Evolutionary conservation across 2,329 filamentous ascomycete genomes (phyloP), one percentile per base, ranked within the genome.

Genomic region (Geoglossum cookeanum): DNA sequence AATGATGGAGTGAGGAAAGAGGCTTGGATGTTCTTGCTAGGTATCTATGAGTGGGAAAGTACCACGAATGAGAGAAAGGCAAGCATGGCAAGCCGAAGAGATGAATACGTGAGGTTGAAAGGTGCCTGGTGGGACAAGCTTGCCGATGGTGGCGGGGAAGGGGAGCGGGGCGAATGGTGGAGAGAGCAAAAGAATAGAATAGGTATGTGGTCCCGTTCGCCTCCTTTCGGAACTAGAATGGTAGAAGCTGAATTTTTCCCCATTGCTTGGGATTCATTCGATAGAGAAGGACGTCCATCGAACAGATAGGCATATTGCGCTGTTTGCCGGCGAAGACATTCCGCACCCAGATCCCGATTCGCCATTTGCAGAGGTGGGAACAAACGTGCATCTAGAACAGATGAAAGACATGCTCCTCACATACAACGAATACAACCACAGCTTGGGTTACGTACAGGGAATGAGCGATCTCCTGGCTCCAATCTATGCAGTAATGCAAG

Each of bases 381-480:
- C 92, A 52, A 98, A 98, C 65, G 90, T 96, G 4, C 92, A 98
- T 69, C 78, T 98, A 61, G 92, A 98, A 70, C 92, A 98, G 72
- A 87, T 98, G 80, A 98, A 98, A 72, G 92, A 98, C 68, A 94
- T 98, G 87, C 82, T 98, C 0, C 77, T 98, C 17, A 97, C 92
- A 0, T 98, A 98, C 70, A 97, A 98, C 68, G 92, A 98, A 71
- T 94, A 94, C 71, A 98, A 98, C 72, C 86, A 83, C 59, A 87
- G 92, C 59, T 78, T 98, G 2, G 92, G 94, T 54, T 98, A 98
- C 66, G 92, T 98, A 1, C 92, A 98, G 72, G 92, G 92, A 60
- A 98, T 98, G 92, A 96, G 89, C 11, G 92, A 98, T 69, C 79
- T 98, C 0, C 79, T 98, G 7, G 89, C 92, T 0, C 92, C 92